Conservation (phyloP, 148 eudicot species). For the Camellia sinensis region DNA sequence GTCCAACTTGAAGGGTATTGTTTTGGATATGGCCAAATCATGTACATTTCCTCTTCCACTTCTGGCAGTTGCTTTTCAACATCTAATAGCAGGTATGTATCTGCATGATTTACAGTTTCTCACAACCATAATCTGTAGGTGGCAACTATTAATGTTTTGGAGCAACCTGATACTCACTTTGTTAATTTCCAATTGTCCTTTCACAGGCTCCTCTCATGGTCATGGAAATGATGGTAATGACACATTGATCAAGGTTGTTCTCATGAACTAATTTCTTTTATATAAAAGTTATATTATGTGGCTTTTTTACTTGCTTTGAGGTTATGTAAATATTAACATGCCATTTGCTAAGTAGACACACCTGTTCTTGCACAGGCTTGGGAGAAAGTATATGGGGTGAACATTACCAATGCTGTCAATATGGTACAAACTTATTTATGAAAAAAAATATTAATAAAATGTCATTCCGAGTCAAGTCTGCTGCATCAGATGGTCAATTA, state of each 20-base stretch:
- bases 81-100: constrained; percentile 78
- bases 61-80: constrained; percentile 87
- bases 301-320: constrained; percentile 5
- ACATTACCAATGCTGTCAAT: constrained; percentile 66
- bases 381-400: constrained; percentile 72
- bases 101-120: constrained; percentile 3
- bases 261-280: not conserved
- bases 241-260: constrained; percentile 60
- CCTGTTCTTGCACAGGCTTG: constrained; percentile 52
- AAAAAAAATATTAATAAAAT: no score
- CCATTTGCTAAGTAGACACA: constrained; percentile 7
- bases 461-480: no score
- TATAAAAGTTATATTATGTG: not conserved
- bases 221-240: constrained; percentile 38
- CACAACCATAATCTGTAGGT: not conserved
- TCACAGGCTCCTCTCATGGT: constrained; percentile 53
- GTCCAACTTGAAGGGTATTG: constrained; percentile 52
- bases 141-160: not conserved
- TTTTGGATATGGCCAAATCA: constrained; percentile 77
- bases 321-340: not conserved
- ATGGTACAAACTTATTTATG: no score
- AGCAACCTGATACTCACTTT: constrained; percentile 14
- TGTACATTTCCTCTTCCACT: constrained; percentile 90
- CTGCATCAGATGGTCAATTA: no score
- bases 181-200: constrained; percentile 20